Conservation (phyloP, 768 basidiomycete genomes). For the Naematelia encephala region DNA sequence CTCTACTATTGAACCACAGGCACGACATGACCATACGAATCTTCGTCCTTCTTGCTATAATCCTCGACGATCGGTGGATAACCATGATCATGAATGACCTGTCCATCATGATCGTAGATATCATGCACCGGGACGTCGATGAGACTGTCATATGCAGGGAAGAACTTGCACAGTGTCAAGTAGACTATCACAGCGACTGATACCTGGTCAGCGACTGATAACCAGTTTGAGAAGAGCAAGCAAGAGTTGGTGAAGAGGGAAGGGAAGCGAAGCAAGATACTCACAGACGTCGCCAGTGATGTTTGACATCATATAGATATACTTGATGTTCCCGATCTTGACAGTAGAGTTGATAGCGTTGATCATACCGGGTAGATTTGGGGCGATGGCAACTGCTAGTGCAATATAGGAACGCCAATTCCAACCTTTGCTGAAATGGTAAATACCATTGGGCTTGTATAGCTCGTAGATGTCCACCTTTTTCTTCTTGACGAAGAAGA, state of each 20-base stretch:
- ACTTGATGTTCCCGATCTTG: slow-evolving; percentile 22
- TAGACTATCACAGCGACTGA: slow-evolving; percentile 30
- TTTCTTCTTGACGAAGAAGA: slow-evolving; percentile 29
- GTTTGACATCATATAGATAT: slow-evolving; percentile 30
- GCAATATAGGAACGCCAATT: slow-evolving; percentile 42
- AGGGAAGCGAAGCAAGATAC: slow-evolving; percentile 6
- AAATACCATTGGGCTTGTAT: slow-evolving; percentile 36
- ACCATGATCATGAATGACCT: neutral
- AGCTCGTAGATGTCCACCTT: slow-evolving; percentile 37
- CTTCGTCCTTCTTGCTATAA: neutral
- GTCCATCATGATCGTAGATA: slow-evolving; percentile 11
- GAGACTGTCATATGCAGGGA: slow-evolving; percentile 26
- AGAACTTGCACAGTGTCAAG: slow-evolving; percentile 23
- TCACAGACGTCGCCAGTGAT: slow-evolving; percentile 30
- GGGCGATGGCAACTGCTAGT: slow-evolving; percentile 35
- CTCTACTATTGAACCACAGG: neutral
- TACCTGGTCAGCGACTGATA: neutral
- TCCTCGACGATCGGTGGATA: neutral
- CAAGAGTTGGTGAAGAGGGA: slow-evolving; percentile 5
- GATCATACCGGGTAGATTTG: slow-evolving; percentile 43
- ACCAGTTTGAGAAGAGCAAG: neutral
- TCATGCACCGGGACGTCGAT: slow-evolving; percentile 32
- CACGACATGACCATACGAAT: neutral
- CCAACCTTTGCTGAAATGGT: slow-evolving; percentile 39
- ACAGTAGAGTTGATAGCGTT: slow-evolving; percentile 34